A percentile compares a stretch with the other conserved stretches of the same genome.
These are phyloP conservation scores for Glycine latifolia DNA, from an alignment of 306 rosid species.

Conservation along the genomic window DNA sequence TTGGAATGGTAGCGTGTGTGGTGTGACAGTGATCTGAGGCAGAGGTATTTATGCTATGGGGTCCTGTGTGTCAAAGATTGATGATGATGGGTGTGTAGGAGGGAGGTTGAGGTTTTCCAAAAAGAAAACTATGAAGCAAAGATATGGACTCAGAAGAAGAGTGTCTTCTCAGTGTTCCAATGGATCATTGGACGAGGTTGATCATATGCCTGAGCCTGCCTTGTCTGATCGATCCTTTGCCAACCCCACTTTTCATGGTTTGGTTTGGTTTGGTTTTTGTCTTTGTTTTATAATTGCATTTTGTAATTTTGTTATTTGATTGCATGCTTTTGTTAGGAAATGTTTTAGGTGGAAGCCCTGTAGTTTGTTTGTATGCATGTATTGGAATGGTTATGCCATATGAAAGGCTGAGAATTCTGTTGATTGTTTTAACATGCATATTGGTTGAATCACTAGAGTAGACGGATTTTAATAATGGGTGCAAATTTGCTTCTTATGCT, in stretches of 20 bases:
- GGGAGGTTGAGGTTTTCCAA: constrained; percentile 51
- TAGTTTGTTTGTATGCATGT: constrained; percentile 15
- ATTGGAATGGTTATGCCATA: constrained; percentile 8
- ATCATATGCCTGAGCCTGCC: constrained; percentile 31
- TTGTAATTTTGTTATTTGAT: neutral
- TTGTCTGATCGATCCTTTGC: constrained; percentile 50
- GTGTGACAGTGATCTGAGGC: constrained; percentile 40
- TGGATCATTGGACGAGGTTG: constrained; percentile 56
- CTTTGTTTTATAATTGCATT: constrained; percentile 16
- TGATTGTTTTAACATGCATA: neutral
- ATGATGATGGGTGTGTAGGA: constrained; percentile 60
- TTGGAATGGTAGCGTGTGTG: constrained; percentile 15
- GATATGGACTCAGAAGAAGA: constrained; percentile 49
- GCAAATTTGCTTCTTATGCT: constrained; percentile 9
- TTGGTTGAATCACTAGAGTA: constrained; percentile 1
- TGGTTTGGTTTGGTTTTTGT: neutral
- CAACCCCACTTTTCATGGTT: constrained; percentile 73
- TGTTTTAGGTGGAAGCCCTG: neutral
- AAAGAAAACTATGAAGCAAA: constrained; percentile 49
- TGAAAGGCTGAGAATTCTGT: neutral
- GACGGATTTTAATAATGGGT: constrained; percentile 1
- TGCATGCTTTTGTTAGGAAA: constrained; percentile 28
- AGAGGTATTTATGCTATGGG: constrained; percentile 65
- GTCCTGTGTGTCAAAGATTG: constrained; percentile 67
- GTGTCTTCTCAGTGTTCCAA: constrained; percentile 59